A percentile compares a stretch with the other conserved stretches of the same genome.
Conservation (phyloP, 306 rosid species). For the Sindora glabra region DNA sequence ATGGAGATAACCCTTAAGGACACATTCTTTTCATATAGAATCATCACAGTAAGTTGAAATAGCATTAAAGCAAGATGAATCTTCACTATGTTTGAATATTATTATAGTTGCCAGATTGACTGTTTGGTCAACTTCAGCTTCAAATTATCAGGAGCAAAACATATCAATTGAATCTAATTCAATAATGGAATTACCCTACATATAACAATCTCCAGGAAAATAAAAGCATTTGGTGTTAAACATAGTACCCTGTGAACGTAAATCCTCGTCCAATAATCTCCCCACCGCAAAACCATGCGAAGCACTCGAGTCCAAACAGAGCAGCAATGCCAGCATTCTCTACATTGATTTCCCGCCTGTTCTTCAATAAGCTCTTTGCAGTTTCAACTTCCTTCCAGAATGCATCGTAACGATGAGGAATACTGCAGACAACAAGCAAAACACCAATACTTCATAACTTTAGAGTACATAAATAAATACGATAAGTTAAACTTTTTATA, state of each 20-base stretch:
- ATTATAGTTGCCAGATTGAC: constrained; percentile 9
- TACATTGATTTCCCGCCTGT: constrained; percentile 19
- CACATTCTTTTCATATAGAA: no score
- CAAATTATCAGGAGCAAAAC: not conserved
- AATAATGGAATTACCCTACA: no score
- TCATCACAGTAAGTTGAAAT: not conserved
- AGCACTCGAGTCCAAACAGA: constrained; percentile 46
- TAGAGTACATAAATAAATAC: not conserved
- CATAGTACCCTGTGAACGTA: constrained; percentile 44
- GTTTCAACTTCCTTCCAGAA: constrained; percentile 33
- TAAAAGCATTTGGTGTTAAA: constrained; percentile 11
- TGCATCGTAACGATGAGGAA: constrained; percentile 35
- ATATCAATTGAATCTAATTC: no score
- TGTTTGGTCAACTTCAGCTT: constrained; percentile 3
- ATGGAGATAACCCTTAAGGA: no score
- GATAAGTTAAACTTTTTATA: no score
- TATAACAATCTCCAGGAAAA: not conserved
- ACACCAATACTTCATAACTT: not conserved
- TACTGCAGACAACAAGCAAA: constrained; percentile 13
- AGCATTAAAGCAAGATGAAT: constrained; percentile 11
- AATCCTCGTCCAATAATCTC: constrained; percentile 45
- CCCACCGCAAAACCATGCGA: constrained; percentile 47
- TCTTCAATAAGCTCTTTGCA: constrained; percentile 22
- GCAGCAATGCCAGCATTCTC: constrained; percentile 30
- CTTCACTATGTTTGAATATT: constrained; percentile 1